Percentiles rank a stretch among this genome's conserved stretches.
Conservation (phyloP, 768 basidiomycete species). For the Mycena filopes region DNA sequence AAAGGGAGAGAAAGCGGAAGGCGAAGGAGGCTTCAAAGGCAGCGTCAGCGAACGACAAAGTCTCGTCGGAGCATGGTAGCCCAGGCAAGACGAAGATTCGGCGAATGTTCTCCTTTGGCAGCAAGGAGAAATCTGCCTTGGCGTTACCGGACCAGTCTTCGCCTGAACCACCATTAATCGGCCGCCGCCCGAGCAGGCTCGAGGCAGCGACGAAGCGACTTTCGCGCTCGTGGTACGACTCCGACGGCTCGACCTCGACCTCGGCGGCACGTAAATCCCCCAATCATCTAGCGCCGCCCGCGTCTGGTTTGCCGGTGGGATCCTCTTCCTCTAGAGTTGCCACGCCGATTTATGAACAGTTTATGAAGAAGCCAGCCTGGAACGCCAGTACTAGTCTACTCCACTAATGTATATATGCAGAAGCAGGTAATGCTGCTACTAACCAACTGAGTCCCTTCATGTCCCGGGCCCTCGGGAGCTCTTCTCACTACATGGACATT, state of each 20-base stretch:
- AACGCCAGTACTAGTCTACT: slow-evolving; percentile 32
- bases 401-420: slow-evolving; percentile 15
- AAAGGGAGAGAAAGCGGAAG: slow-evolving; percentile 21
- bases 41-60: slow-evolving; percentile 1
- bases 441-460: too few relatives aligned
- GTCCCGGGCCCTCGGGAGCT: too few relatives aligned
- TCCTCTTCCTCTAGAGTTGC: slow-evolving; percentile 12
- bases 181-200: slow-evolving; percentile 28
- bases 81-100: slow-evolving; percentile 29
- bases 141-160: slow-evolving; percentile 20
- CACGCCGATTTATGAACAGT: slow-evolving; percentile 34
- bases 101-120: slow-evolving; percentile 32
- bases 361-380: slow-evolving; percentile 35
- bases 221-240: slow-evolving; percentile 32
- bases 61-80: slow-evolving; percentile 18
- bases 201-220: slow-evolving; percentile 32
- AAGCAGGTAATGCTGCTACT: too few relatives aligned
- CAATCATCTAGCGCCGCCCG: slow-evolving; percentile 13
- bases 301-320: neutral
- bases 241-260: slow-evolving; percentile 13
- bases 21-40: slow-evolving; percentile 11
- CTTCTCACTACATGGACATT: too few relatives aligned
- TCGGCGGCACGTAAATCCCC: slow-evolving; percentile 11
- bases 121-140: slow-evolving; percentile 23
- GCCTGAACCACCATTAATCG: slow-evolving; percentile 21